Evolutionary conservation across 176 grass and related monocot species (phyloP), one percentile per base, ranked within the genome.

Genomic region (Canna indica): DNA sequence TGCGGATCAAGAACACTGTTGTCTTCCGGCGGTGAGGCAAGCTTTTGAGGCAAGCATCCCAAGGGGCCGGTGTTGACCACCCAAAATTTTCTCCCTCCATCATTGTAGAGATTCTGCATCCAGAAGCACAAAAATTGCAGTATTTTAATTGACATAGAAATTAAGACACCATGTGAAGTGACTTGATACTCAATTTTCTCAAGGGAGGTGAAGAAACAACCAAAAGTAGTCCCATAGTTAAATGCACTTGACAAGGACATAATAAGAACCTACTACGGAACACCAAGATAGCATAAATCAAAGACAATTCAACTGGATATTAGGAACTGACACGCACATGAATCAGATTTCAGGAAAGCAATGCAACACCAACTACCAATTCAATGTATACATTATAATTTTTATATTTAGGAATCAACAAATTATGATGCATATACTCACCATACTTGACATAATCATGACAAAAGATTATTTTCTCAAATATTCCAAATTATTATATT

Each of bases 1-100:
- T 91, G 67, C n/a, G 42, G 59, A 61, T 96, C 88, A 28, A 91
- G 80, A 46, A 75, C 78, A 0, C 64, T 88, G 64, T 86, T 59
- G 1, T 86, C 78, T 60, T 86, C 84, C 36, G 83, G 75, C 3
- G 73, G 78, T 47, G 86, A 77, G 1, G 91, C 39, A n/a, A 96
- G 88, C 78, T 85, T 96, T 72, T 96, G 85, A 57, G 91, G 91
- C 70, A 96, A 84, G 73, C 91, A 96, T 7, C 91, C 91, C 1
- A 91, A 76, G 48, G 91, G 87, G 2, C 88, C 83, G 0, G 84
- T 88, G 30, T 82, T 89, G 6, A 91, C 85, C 57, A 96, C 63
- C 91, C 91, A 96, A 52, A 96, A 96, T 27, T 86, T 91, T 54
- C 36, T 74, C 14, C 87, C 86, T 16, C 88, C 85, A 8, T 72